Conservation (phyloP, 352 stramenopile genomes). For the Globisporangium uncinulatum region DNA sequence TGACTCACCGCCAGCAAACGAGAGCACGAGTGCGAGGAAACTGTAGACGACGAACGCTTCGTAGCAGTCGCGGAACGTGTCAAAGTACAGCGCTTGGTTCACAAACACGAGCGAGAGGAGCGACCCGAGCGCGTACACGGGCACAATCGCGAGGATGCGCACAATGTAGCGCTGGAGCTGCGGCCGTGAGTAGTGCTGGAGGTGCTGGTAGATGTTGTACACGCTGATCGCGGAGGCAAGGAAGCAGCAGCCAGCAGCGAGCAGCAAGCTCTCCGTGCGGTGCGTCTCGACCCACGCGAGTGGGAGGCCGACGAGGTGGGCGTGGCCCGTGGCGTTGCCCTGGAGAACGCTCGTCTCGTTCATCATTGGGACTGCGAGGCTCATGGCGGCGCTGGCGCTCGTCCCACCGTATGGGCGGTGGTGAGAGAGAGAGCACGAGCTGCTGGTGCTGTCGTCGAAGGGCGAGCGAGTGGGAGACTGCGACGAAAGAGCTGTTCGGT, state of each 20-base stretch:
- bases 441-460: neutral
- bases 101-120: slow-evolving; percentile 80
- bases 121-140: slow-evolving; percentile 82
- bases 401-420: no score
- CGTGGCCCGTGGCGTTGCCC: slow-evolving; percentile 65
- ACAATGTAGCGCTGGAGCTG: slow-evolving; percentile 86
- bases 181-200: slow-evolving; percentile 79
- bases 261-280: slow-evolving; percentile 37
- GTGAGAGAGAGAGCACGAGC: no score
- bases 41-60: slow-evolving; percentile 92
- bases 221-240: slow-evolving; percentile 55
- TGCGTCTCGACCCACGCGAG: slow-evolving; percentile 75
- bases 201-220: slow-evolving; percentile 85
- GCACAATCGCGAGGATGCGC: slow-evolving; percentile 83
- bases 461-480: no score
- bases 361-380: slow-evolving; percentile 19
- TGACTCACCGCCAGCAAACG: slow-evolving; percentile 83
- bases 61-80: slow-evolving; percentile 88
- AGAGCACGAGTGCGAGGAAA: slow-evolving; percentile 89
- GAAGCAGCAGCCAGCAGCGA: slow-evolving; percentile 54
- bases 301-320: slow-evolving; percentile 44
- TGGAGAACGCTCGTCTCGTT: slow-evolving; percentile 64
- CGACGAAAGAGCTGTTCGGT: no score
- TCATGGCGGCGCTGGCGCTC: slow-evolving; percentile 1
- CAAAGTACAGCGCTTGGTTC: slow-evolving; percentile 76